Evolutionary conservation across 2,329 filamentous ascomycete species (phyloP).

Genomic region (Ceratocystis variospora): DNA sequence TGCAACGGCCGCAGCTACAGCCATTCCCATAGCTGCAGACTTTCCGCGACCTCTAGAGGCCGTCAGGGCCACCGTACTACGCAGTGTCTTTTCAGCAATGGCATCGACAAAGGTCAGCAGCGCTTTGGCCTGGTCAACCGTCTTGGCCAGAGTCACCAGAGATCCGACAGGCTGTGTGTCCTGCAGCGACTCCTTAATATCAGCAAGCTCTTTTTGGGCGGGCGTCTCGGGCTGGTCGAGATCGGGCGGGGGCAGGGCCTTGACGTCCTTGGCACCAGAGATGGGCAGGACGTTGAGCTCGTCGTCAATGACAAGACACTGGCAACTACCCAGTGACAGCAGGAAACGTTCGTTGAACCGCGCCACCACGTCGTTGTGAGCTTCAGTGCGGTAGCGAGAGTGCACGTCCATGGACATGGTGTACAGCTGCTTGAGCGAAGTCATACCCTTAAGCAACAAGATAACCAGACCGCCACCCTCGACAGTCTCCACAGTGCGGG

Average conservation of each 20-base stretch:
- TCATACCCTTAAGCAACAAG: conserved; percentile 89
- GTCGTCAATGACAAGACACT: conserved; percentile 92
- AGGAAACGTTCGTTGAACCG: conserved; percentile 98
- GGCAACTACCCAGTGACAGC: conserved; percentile 84
- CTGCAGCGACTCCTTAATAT: conserved; percentile 73
- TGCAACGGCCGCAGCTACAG: conserved; percentile 83
- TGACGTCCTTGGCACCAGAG: conserved; percentile 83
- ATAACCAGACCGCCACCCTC: conserved; percentile 90
- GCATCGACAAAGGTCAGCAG: conserved; percentile 94
- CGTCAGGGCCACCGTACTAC: conserved; percentile 85
- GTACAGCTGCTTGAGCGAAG: conserved; percentile 90
- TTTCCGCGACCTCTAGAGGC: conserved; percentile 92
- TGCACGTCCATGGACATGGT: conserved; percentile 97
- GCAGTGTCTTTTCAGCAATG: conserved; percentile 87
- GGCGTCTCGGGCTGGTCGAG: conserved; percentile 58
- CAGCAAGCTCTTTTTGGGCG: conserved; percentile 61
- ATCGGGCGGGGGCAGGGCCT: conserved; percentile 63
- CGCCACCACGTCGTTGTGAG: conserved; percentile 85
- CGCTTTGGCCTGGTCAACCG: conserved; percentile 90
- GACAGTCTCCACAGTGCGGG: conserved; percentile 90
- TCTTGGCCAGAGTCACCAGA: conserved; percentile 71
- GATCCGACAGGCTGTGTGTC: conserved; percentile 79
- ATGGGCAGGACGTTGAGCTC: conserved; percentile 96
- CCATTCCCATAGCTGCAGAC: conserved; percentile 87
- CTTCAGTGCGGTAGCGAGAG: conserved; percentile 89